These are phyloP conservation scores for Boletus vermiculosoides DNA, from an alignment of 768 basidiomycete species.

Conservation along the genomic window DNA sequence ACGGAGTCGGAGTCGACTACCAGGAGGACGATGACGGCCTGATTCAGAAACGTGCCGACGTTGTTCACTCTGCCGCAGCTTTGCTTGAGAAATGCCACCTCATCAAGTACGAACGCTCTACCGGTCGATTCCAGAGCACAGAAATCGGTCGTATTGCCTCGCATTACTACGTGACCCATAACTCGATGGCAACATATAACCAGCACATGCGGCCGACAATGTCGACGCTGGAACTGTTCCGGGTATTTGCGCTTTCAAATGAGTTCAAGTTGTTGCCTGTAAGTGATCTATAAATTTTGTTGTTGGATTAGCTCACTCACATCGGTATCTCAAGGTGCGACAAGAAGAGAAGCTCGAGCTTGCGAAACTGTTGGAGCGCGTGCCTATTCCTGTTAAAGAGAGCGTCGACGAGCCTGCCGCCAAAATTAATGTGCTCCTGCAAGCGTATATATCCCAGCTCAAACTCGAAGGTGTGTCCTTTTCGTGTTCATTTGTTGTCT, in stretches of 20 bases:
- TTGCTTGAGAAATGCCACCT: slow-evolving; percentile 92
- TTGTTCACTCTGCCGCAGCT: slow-evolving; percentile 89
- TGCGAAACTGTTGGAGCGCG: slow-evolving; percentile 85
- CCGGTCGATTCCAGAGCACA: slow-evolving; percentile 87
- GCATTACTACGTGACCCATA: slow-evolving; percentile 93
- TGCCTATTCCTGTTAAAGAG: slow-evolving; percentile 97
- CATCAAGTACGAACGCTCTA: slow-evolving; percentile 87
- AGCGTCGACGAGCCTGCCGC: slow-evolving; percentile 93
- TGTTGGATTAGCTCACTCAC: slow-evolving; percentile 4
- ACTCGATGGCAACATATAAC: slow-evolving; percentile 96
- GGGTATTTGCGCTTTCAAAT: slow-evolving; percentile 92
- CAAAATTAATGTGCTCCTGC: slow-evolving; percentile 95
- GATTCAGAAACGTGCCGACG: slow-evolving; percentile 92
- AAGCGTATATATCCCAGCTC: slow-evolving; percentile 91
- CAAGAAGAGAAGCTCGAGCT: slow-evolving; percentile 88
- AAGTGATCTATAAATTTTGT: slow-evolving; percentile 17
- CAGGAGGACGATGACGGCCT: slow-evolving; percentile 79
- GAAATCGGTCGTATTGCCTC: slow-evolving; percentile 94
- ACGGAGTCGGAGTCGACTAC: slow-evolving; percentile 88
- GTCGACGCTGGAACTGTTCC: slow-evolving; percentile 87
- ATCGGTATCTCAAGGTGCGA: slow-evolving; percentile 46
- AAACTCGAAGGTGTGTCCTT: slow-evolving; percentile 72
- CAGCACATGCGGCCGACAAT: slow-evolving; percentile 87
- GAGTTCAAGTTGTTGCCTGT: slow-evolving; percentile 93
- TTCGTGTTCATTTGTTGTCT: not conserved